Evolutionary conservation across 352 stramenopile genomes (phyloP), one percentile per base, ranked within the genome.

Genomic region (Globisporangium alternatum): DNA sequence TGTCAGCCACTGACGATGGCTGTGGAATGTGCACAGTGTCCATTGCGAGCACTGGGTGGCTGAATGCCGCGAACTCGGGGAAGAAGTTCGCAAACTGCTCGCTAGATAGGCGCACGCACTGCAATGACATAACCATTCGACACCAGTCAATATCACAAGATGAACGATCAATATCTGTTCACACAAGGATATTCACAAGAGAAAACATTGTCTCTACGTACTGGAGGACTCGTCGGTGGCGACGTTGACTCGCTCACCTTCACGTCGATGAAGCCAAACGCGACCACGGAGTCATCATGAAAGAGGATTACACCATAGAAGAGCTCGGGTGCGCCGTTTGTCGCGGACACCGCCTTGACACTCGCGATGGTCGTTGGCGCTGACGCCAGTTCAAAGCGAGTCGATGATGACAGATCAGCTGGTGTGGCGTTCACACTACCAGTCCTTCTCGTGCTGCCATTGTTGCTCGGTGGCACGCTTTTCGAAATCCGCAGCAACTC

Each of bases 241-340:
- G 25, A 44, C 8, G 21, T 10, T 13, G 21, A 9, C 9, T 58
- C 19, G 39, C 49, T 47, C 2, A 44, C 60, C 5, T 68, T 43
- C 17, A 77, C 79, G 22, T 86, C 73, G 28, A 89, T 65, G 37
- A 76, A 91, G 13, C 84, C 84, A 60, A 93, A 88, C 25, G 77
- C 81, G 35, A 78, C 65, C 70, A 91, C 77, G 13, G 72, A 76
- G 37, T 88, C 80, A 12, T 64, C 69, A 13, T 72, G 77, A 55
- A 88, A 93, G 43, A 90, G 62, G 37, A 93, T 69, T 22, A 91
- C 77, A 19, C 84, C 84, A 25, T 80, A 65, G 54, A 92, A 92
- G 8, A 76, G 49, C 35, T 51, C 74, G 57, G 12, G 56, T 28
- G 41, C 54, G 33, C 64, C 71, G 31, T 25, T 49, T n/a, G 70